phyloP scores from a whole-genome alignment of 169 alveolate genomes.

The Eimeria sp. region DNA sequence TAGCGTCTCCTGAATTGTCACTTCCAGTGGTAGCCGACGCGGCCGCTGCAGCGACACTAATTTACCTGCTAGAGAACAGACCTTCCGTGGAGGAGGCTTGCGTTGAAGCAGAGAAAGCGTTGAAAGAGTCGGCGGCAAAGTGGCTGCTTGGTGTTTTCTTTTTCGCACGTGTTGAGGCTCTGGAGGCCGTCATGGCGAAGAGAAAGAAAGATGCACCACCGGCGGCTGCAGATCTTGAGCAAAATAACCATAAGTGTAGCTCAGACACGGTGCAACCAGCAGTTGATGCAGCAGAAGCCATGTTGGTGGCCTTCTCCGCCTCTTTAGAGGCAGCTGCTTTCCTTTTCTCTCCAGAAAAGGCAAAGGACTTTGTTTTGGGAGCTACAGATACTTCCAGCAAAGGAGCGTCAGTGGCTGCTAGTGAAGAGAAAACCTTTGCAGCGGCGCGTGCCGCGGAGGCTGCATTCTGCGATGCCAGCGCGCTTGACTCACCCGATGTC shows the following conservation, averaged over 20 bases:
- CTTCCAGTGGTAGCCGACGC: slow-evolving; percentile 44
- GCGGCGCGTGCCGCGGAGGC: slow-evolving; percentile 51
- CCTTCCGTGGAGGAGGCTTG: neutral
- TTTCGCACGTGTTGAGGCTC: slow-evolving; percentile 41
- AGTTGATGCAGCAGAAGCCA: slow-evolving; percentile 43
- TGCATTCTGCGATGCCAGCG: neutral
- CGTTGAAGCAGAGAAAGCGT: neutral
- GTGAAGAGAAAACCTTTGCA: neutral
- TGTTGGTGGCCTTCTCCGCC: slow-evolving; percentile 35
- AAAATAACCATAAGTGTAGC: neutral
- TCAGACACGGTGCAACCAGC: neutral
- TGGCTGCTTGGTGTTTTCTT: slow-evolving; percentile 52
- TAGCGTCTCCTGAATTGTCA: slow-evolving; percentile 18
- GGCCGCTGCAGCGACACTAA: slow-evolving; percentile 51
- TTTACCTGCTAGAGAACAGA: slow-evolving; percentile 34
- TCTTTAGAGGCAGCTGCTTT: slow-evolving; percentile 39
- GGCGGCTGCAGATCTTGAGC: neutral
- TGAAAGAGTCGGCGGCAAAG: slow-evolving; percentile 22
- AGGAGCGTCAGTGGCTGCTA: neutral
- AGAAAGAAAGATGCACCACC: neutral
- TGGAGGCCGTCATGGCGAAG: slow-evolving; percentile 13
- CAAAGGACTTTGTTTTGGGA: neutral
- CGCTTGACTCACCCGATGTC: neutral
- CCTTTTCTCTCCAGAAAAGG: slow-evolving; percentile 18
- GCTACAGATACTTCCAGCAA: neutral